These are phyloP conservation scores for Yamadazyma dendronema DNA, from an alignment of 1,139 yeast genomes.

Conservation along the genomic window DNA sequence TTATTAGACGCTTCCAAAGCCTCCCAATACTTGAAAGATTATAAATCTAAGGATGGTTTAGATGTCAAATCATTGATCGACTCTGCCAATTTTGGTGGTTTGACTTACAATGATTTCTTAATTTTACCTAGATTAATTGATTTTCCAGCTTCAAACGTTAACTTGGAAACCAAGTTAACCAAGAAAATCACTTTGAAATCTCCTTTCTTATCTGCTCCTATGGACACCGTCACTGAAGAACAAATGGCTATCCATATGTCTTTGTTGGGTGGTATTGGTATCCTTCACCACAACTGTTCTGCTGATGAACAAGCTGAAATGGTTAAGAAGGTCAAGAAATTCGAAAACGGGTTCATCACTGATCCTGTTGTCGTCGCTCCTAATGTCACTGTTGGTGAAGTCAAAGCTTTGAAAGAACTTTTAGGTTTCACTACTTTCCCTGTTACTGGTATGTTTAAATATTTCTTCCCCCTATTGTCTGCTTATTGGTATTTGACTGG, in stretches of 20 bases:
- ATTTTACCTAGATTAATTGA: slow-evolving; percentile 93
- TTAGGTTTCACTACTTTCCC: slow-evolving; percentile 98
- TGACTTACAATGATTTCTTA: slow-evolving; percentile 95
- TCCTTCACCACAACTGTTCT: slow-evolving; percentile 95
- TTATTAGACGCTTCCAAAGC: slow-evolving; percentile 62
- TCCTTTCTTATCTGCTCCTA: slow-evolving; percentile 96
- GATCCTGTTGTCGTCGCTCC: slow-evolving; percentile 90
- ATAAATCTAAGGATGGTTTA: slow-evolving; percentile 79
- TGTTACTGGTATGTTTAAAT: slow-evolving; percentile 87
- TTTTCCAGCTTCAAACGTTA: slow-evolving; percentile 77
- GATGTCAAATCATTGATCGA: slow-evolving; percentile 84
- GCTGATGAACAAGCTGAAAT: slow-evolving; percentile 97
- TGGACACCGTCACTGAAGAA: slow-evolving; percentile 98
- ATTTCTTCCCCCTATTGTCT: slow-evolving; percentile 11
- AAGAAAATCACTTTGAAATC: slow-evolving; percentile 87
- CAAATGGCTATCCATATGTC: slow-evolving; percentile 99
- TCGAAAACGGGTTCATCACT: slow-evolving; percentile 94
- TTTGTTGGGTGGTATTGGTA: slow-evolving; percentile 97
- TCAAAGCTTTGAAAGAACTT: slow-evolving; percentile 63
- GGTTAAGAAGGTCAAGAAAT: slow-evolving; percentile 96
- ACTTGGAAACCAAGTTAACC: slow-evolving; percentile 81
- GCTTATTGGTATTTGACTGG: slow-evolving; percentile 11
- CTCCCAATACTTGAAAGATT: slow-evolving; percentile 60
- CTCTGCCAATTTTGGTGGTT: slow-evolving; percentile 87
- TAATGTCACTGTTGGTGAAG: slow-evolving; percentile 73